Conservation (phyloP, 1,284 basidiomycete genomes). For the Waitea zeae region DNA sequence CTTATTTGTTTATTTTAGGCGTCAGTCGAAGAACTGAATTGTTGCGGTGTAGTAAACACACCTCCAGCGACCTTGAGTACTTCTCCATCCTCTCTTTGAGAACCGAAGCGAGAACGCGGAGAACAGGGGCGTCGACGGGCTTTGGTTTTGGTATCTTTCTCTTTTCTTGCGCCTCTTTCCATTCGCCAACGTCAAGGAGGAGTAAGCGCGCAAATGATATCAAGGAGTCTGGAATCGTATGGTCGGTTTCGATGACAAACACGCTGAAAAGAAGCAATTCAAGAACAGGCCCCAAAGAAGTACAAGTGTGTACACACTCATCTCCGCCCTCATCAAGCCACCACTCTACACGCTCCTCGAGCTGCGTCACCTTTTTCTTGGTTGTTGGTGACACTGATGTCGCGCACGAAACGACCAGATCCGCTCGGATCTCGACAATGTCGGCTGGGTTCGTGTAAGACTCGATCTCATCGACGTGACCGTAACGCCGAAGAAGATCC, state of each 20-base stretch:
- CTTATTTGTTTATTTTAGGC: too few relatives aligned
- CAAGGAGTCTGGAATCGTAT: constrained; percentile 42
- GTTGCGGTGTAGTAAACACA: too few relatives aligned
- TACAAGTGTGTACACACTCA: constrained; percentile 42
- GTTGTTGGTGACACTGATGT: too few relatives aligned
- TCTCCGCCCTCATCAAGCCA: constrained; percentile 84
- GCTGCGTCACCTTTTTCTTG: constrained; percentile 11
- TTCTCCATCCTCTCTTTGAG: constrained; percentile 30
- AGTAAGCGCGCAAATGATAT: constrained; percentile 62
- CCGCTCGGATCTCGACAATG: constrained; percentile 72
- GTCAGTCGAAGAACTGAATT: too few relatives aligned
- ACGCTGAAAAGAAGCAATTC: constrained; percentile 21
- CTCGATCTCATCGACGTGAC: constrained; percentile 73
- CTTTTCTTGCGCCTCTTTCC: constrained; percentile 44
- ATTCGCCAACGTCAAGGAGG: constrained; percentile 39
- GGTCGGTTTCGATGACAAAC: constrained; percentile 40
- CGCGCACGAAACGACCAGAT: constrained; percentile 47
- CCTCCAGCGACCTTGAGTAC: constrained; percentile 45
- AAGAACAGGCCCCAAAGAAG: constrained; percentile 4
- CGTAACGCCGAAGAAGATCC: constrained; percentile 88
- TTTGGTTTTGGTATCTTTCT: constrained; percentile 69
- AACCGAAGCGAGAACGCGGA: constrained; percentile 27
- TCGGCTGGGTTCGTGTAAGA: constrained; percentile 65
- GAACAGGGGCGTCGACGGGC: constrained; percentile 25
- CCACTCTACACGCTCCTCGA: constrained; percentile 60